Percentiles rank a stretch among this genome's conserved stretches.
Evolutionary conservation across 164 flowering plant genomes (phyloP).

Genomic region (Echeveria elegans): DNA sequence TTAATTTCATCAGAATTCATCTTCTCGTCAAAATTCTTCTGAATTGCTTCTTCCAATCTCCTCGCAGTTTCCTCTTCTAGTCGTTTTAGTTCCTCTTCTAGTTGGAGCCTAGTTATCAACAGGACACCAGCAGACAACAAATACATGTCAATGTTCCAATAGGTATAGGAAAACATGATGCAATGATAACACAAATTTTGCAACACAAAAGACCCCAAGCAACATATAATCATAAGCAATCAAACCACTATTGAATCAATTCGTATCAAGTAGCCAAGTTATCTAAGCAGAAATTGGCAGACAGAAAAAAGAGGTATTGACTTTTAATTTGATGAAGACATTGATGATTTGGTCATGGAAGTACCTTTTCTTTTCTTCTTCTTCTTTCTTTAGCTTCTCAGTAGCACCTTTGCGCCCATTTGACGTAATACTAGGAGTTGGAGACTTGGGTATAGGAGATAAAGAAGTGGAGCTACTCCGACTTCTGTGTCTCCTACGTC

Average conservation of each 20-base stretch:
- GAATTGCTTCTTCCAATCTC: slow-evolving; percentile 54
- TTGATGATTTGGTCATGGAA: not conserved
- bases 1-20: slow-evolving; percentile 41
- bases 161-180: not conserved
- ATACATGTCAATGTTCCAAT: not conserved
- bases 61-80: slow-evolving; percentile 61
- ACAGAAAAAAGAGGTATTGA: not conserved
- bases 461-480: slow-evolving; percentile 25
- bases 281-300: not conserved
- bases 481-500: slow-evolving; percentile 25
- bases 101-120: slow-evolving; percentile 33
- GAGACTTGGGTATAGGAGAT: slow-evolving; percentile 26
- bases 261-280: not conserved
- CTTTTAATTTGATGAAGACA: not conserved
- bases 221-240: not conserved
- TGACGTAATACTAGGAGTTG: slow-evolving; percentile 21
- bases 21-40: slow-evolving; percentile 47
- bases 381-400: slow-evolving; percentile 33
- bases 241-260: not conserved
- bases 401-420: slow-evolving; percentile 23
- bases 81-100: slow-evolving; percentile 37
- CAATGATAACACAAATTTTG: not conserved
- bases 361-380: slow-evolving; percentile 43
- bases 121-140: not conserved
- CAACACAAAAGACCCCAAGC: not conserved